Percentiles rank a stretch among this genome's conserved stretches.
Evolutionary conservation across 2,329 filamentous ascomycete genomes (phyloP).

Genomic region (Myriosclerotinia duriaeana): DNA sequence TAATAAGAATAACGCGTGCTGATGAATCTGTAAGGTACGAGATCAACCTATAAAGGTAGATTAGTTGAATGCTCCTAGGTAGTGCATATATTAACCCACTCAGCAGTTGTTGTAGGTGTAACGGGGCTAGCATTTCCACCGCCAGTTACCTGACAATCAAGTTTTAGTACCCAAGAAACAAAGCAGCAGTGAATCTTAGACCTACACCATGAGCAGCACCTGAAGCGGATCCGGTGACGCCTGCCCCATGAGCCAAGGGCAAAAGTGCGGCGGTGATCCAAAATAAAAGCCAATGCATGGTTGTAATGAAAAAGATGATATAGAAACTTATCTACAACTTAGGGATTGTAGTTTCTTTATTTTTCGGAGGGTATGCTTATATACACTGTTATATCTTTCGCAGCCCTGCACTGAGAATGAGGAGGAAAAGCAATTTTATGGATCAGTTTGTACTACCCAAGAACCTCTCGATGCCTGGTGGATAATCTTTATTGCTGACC

Average conservation of each 20-base stretch:
- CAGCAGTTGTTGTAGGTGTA: conserved; percentile 16
- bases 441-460: background rate
- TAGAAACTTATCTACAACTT: background rate
- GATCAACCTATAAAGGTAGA: conserved; percentile 49
- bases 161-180: background rate
- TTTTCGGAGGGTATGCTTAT: background rate
- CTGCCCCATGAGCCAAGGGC: conserved; percentile 15
- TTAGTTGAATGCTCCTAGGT: background rate
- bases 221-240: conserved; percentile 14
- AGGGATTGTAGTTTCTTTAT: background rate
- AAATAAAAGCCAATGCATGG: conserved; percentile 12
- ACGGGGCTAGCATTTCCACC: conserved; percentile 55
- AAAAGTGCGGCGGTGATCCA: conserved; percentile 13
- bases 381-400: background rate
- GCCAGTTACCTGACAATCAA: conserved; percentile 47
- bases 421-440: background rate
- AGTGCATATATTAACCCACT: background rate
- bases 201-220: conserved; percentile 18
- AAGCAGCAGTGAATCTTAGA: background rate
- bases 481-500: background rate
- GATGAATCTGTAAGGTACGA: conserved; percentile 55
- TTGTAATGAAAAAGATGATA: background rate
- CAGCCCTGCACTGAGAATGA: background rate
- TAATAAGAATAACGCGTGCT: conserved; percentile 57
- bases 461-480: conserved; percentile 9